phyloP scores from a whole-genome alignment of 805 yeast species.

The Kockiozyma suomiensis region DNA sequence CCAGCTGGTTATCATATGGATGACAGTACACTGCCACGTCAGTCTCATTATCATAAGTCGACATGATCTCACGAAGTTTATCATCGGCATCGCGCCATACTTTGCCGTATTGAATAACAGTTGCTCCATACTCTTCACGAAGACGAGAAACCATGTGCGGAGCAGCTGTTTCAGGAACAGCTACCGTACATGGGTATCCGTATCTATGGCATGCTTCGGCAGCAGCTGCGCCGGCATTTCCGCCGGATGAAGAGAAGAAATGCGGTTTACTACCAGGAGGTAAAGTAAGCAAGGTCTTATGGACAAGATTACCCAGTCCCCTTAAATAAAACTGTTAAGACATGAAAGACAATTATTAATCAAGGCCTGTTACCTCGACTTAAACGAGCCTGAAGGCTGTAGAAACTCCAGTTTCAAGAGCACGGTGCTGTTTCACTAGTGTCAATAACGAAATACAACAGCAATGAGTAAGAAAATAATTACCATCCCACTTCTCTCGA shows the following conservation, averaged over 20 bases:
- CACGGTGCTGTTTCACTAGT: conserved; percentile 48
- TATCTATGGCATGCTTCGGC: conserved; percentile 80
- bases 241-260: conserved; percentile 90
- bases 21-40: conserved; percentile 87
- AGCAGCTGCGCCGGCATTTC: conserved; percentile 96
- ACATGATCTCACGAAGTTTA: conserved; percentile 75
- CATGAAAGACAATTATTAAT: too few relatives aligned
- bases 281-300: conserved; percentile 36
- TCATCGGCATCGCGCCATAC: conserved; percentile 77
- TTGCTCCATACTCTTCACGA: conserved; percentile 51
- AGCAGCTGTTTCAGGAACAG: conserved; percentile 57
- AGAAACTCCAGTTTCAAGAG: conserved; percentile 81
- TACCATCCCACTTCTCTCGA: conserved; percentile 67
- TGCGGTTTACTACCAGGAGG: conserved; percentile 38
- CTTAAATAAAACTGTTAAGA: background rate
- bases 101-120: conserved; percentile 66
- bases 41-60: conserved; percentile 46
- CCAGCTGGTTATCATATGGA: conserved; percentile 90
- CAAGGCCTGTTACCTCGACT: conserved; percentile 54
- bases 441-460: too few relatives aligned
- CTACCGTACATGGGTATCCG: conserved; percentile 60
- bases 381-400: conserved; percentile 90
- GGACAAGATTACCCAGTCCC: conserved; percentile 90
- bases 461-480: background rate
- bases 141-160: conserved; percentile 52